phyloP scores from a whole-genome alignment of 2,329 filamentous ascomycete genomes.

The Pyrenophora graminea region DNA sequence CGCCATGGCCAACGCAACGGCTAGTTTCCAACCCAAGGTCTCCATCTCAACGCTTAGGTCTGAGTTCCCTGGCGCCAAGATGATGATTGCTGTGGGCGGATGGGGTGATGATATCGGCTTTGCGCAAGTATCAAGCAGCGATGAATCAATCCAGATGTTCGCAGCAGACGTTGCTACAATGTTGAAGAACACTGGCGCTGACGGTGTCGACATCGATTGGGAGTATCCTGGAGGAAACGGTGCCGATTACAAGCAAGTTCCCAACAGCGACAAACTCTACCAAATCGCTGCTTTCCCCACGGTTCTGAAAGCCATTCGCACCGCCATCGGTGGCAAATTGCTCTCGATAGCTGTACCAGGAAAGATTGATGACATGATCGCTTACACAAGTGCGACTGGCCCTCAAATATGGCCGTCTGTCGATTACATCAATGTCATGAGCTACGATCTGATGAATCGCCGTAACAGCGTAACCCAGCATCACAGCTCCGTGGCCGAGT shows the following conservation, averaged over 20 bases:
- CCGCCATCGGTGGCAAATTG: constrained; percentile 62
- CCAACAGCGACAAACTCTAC: constrained; percentile 62
- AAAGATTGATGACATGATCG: constrained; percentile 63
- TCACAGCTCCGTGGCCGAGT: constrained; percentile 65
- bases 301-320: constrained; percentile 63
- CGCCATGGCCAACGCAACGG: constrained; percentile 48
- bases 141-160: constrained; percentile 60
- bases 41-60: constrained; percentile 56
- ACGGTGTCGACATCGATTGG: constrained; percentile 73
- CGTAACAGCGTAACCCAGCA: constrained; percentile 67
- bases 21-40: constrained; percentile 59
- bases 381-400: constrained; percentile 62
- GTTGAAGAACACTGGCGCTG: constrained; percentile 65
- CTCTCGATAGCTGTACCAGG: constrained; percentile 70
- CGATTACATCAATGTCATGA: constrained; percentile 73
- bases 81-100: constrained; percentile 74
- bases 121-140: constrained; percentile 58
- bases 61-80: constrained; percentile 62
- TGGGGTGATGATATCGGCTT: constrained; percentile 74
- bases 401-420: constrained; percentile 63
- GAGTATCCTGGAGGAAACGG: constrained; percentile 68
- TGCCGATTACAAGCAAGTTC: constrained; percentile 66
- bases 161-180: constrained; percentile 67
- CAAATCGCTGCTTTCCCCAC: constrained; percentile 67
- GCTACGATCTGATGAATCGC: constrained; percentile 73